Evolutionary conservation across 169 alveolate species (phyloP).

Genomic region (Amoebophrya sp.): DNA sequence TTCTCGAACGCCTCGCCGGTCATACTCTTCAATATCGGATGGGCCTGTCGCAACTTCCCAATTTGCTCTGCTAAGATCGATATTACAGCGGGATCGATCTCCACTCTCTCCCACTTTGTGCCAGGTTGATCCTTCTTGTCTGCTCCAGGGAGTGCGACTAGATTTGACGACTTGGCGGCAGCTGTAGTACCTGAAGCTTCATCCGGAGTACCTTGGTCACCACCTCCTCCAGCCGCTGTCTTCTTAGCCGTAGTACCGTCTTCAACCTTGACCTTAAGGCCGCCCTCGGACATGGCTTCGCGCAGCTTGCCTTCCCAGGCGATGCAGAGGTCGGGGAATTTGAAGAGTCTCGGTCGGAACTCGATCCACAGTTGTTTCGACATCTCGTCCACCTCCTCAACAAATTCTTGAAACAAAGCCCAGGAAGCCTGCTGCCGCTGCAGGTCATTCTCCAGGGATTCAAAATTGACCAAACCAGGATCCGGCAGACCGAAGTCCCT

Average conservation of each 20-base stretch:
- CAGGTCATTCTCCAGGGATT: conserved; percentile 41
- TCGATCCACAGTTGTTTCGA: conserved; percentile 45
- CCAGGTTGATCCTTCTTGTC: no score
- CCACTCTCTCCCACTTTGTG: no score
- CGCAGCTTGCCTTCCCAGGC: conserved; percentile 32
- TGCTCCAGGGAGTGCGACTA: no score
- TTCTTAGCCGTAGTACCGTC: background rate
- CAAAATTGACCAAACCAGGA: conserved; percentile 27
- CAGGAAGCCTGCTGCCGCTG: conserved; percentile 44
- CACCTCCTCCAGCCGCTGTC: background rate
- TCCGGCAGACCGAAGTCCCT: conserved; percentile 40
- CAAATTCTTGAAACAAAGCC: conserved; percentile 47
- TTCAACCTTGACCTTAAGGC: background rate
- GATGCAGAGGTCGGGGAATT: conserved; percentile 21
- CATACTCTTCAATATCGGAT: conserved; percentile 65
- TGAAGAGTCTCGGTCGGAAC: conserved; percentile 42
- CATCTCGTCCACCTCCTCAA: conserved; percentile 50
- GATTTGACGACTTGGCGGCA: no score
- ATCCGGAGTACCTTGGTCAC: background rate
- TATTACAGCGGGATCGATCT: conserved; percentile 58
- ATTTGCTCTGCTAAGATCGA: conserved; percentile 58
- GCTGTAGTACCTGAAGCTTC: no score
- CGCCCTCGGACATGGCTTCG: background rate
- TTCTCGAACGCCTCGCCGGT: conserved; percentile 84
- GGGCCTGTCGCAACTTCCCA: conserved; percentile 57